Evolutionary conservation across 2,329 filamentous ascomycete genomes (phyloP), one percentile per base, ranked within the genome.

Genomic region (Cercospora brassicicola): DNA sequence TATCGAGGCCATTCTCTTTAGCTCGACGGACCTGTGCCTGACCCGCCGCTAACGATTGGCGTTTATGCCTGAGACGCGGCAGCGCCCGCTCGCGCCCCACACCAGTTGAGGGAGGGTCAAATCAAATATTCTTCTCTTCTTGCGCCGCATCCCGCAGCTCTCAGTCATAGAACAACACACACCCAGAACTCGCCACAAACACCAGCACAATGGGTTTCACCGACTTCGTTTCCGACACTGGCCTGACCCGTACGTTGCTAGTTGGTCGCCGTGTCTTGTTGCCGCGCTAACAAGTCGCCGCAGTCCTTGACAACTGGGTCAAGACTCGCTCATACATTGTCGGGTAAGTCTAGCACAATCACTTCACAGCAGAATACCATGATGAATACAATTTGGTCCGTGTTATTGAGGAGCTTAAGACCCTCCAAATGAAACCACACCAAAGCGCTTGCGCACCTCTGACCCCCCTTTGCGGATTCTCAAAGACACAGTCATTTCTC

Each of bases 351-450:
- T 71, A 64, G 64, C 51, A 59, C 67, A 66, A 67, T 20, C 13
- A 56, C 56, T 70, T 69, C 71, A 62, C 73, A 67, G 74, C 69
- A 31, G 67, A 68, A 71, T 72, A 71, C 71, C 73, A 72, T 91
- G 91, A 94, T 93, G 91, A 94, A 86, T 91, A 86, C 68, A 85
- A 85, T 89, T 94, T 94, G 91, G 92, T 94, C 92, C 91, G 91
- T 94, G 91, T 95, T 94, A 89, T 92, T 88, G 91, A 94, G 90
- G 89, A 90, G 88, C 87, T 93, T 91, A 94, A 94, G 91, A 94
- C 91, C 85, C 91, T 90, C 89, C 88, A 83, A 84, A 87, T 91
- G 92, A 92, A 87, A 91, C 92, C 85, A 84, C 85, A 67, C 86
- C 87, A 90, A 89, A 85, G 89, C 87, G 87, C 85, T 86, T 78